Conservation (phyloP, 495 filamentous ascomycete species). For the Aspergillus ostianus region DNA sequence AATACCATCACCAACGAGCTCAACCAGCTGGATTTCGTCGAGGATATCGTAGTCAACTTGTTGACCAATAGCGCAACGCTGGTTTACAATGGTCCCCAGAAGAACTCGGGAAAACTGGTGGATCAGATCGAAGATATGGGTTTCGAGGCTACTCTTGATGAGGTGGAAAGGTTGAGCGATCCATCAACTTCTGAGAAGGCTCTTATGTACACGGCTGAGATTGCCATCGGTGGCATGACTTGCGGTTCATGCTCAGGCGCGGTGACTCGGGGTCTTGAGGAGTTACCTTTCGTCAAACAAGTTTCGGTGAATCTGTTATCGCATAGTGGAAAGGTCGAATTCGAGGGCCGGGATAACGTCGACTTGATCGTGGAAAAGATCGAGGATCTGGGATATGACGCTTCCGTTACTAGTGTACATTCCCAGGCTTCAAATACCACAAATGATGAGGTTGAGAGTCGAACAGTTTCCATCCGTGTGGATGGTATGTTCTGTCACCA, state of each 20-base stretch:
- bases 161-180: slow-evolving; percentile 29
- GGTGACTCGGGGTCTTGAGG: slow-evolving; percentile 63
- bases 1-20: slow-evolving; percentile 53
- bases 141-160: slow-evolving; percentile 52
- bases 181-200: slow-evolving; percentile 19
- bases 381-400: slow-evolving; percentile 80
- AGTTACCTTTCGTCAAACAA: slow-evolving; percentile 59
- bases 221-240: slow-evolving; percentile 81
- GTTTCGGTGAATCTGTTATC: slow-evolving; percentile 69
- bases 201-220: slow-evolving; percentile 49
- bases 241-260: slow-evolving; percentile 71
- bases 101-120: slow-evolving; percentile 42
- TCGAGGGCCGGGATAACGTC: slow-evolving; percentile 51
- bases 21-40: slow-evolving; percentile 49
- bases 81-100: slow-evolving; percentile 40
- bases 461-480: slow-evolving; percentile 65
- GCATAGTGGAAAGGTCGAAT: slow-evolving; percentile 68
- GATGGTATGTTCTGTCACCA: slow-evolving; percentile 87
- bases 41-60: slow-evolving; percentile 55
- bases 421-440: slow-evolving; percentile 18
- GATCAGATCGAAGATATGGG: slow-evolving; percentile 54
- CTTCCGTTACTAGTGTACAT: slow-evolving; percentile 48
- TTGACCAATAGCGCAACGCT: slow-evolving; percentile 58
- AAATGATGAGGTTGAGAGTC: slow-evolving; percentile 25
- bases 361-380: slow-evolving; percentile 65